Evolutionary conservation across 2,329 filamentous ascomycete genomes (phyloP), one percentile per base, ranked within the genome.

Genomic region (Plenodomus tracheiphilus): DNA sequence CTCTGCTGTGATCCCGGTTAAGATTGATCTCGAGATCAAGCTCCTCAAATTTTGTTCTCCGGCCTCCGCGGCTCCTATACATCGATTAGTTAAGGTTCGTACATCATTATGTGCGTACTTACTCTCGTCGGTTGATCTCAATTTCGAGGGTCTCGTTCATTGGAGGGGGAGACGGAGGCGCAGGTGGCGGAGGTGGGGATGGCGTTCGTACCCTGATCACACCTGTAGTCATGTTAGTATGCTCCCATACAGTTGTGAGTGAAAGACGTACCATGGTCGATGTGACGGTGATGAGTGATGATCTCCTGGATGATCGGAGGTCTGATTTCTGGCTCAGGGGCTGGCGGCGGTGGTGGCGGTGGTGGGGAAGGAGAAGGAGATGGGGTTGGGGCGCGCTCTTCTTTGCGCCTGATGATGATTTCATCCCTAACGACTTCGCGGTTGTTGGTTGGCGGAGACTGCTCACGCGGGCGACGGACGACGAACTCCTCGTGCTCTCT

Each of bases 221-320:
- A 43, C 77, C 73, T 76, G 46, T 21, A 53, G 43, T 16, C 28
- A 17, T 46, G 42, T 58, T 41, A 61, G 47, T 15, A 32, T 32
- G 13, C 13, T 37, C n/a, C 15, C 20, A 39, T 20, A 16, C 2
- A 30, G n/a, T 7, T 4, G 18, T 2, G n/a, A 8, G 19, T n/a
- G 2, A 16, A 32, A 38, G 17, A 71, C 84, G 68, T 78, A 90
- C 89, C 91, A 74, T 96, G 90, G 66, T 96, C 89, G 61, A 95
- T 87, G 66, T 93, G 88, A 49, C 86, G 83, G 69, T 94, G 93
- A 73, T 94, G 89, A 0, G 90, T 95, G 58, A 95, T 92, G 49
- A 96, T 85, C 68, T 96, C 89, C 65, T 93, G 85, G 72, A 93
- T 89, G 60, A 96, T 90, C 1, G 87, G 88, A 28, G 91, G 91